A percentile compares a stretch with the other conserved stretches of the same genome.
Evolutionary conservation across 495 filamentous ascomycete genomes (phyloP).

Genomic region (Xylaria telfairii): DNA sequence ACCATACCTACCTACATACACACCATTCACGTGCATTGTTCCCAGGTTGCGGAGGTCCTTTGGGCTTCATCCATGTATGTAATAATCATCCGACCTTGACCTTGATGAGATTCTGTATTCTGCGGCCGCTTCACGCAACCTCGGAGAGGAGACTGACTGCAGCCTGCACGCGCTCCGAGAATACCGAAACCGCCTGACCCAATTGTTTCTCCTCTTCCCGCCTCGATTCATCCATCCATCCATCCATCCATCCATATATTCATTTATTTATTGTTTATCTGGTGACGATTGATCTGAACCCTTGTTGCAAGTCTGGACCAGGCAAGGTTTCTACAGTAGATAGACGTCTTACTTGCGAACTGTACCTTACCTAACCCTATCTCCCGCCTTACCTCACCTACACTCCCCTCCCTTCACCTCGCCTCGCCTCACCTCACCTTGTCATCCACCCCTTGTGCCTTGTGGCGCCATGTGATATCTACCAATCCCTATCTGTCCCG

Average conservation of each 20-base stretch:
- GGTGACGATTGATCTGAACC: background rate
- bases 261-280: too few relatives aligned
- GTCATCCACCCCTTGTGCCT: background rate
- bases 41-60: background rate
- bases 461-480: slow-evolving; percentile 11
- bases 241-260: too few relatives aligned
- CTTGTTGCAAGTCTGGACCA: background rate
- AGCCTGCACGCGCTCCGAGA: background rate
- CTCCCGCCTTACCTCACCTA: background rate
- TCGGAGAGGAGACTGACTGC: background rate
- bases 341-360: background rate
- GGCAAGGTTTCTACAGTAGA: too few relatives aligned
- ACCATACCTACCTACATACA: background rate
- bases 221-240: background rate
- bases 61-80: slow-evolving; percentile 11
- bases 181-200: background rate
- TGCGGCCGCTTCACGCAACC: background rate
- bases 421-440: background rate
- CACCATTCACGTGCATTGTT: background rate
- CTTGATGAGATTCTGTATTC: background rate
- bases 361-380: background rate
- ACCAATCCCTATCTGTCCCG: background rate
- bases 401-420: background rate
- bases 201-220: background rate
- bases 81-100: slow-evolving; percentile 1